Percentiles rank a stretch among this genome's conserved stretches.
Conservation (phyloP, 108 stramenopile genomes). For the Mediolabrus comicus region DNA sequence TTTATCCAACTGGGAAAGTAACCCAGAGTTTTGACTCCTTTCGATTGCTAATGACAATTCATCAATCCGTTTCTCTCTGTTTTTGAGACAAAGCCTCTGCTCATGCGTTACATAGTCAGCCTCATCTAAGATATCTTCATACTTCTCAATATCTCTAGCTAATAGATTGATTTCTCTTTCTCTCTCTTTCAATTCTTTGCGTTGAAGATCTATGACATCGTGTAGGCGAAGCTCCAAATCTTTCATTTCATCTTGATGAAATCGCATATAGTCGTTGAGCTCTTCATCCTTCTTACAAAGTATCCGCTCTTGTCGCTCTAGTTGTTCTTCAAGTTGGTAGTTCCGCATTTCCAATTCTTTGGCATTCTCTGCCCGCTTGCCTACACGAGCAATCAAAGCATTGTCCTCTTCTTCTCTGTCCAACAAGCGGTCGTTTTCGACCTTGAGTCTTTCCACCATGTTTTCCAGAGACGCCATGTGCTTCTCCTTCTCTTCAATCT, state of each 20-base stretch:
- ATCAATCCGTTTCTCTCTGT: constrained; percentile 8
- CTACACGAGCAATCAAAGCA: constrained; percentile 1
- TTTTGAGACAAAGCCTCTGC: constrained; percentile 8
- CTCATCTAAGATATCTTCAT: constrained; percentile 22
- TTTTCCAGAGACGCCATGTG: constrained; percentile 3
- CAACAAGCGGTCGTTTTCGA: constrained; percentile 9
- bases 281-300: constrained; percentile 21
- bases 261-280: neutral
- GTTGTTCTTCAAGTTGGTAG: constrained; percentile 13
- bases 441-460: constrained; percentile 3
- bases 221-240: constrained; percentile 11
- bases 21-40: neutral
- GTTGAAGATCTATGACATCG: constrained; percentile 20
- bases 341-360: constrained; percentile 12
- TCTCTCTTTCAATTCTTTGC: constrained; percentile 12
- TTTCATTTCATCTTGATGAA: constrained; percentile 10
- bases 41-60: constrained; percentile 23
- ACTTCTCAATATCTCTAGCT: constrained; percentile 12
- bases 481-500: constrained; percentile 12
- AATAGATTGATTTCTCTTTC: constrained; percentile 18
- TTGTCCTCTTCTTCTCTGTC: constrained; percentile 16
- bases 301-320: constrained; percentile 10
- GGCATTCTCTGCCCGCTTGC: neutral
- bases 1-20: neutral
- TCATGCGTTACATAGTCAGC: constrained; percentile 21